Base-by-base conservation (phyloP, 129 eudicot genomes). In the Saposhnikovia divaricata region DNA sequence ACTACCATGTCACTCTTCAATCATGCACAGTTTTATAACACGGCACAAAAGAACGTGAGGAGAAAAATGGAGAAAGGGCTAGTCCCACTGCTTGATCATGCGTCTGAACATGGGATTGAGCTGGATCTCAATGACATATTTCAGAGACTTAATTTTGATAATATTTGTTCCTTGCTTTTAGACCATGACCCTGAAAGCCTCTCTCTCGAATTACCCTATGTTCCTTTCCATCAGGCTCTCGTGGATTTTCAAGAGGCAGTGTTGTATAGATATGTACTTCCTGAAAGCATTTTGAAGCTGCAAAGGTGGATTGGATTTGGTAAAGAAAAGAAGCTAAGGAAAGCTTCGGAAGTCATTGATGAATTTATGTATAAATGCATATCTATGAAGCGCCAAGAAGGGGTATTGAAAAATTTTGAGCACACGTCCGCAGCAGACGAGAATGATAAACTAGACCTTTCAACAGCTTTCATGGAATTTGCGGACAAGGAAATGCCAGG, bases 81-180 rank as follows among this genome's bases (percentile, higher is more conserved):
- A 7, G 27, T 82, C 8, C 91, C 93, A 3, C 11, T 87, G 28
- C 75, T 89, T 11, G 85, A 85, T 3, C 74, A 11, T 14, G 25
- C 44, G n/a, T 65, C 77, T 4, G 4, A 51, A 51, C 18, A 27
- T 11, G 66, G 74, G n/a, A 48, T n/a, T n/a, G 89, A 47, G 65
- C 71, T 57, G 2, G 91, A 89, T 80, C 65, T 89, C 74, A 89
- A 83, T 19, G 93, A 87, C 2, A 39, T 89, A 0, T 78, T 87
- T 80, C 89, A 89, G 40, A 81, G 93, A 74, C 78, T 89, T 16
- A 84, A 89, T 19, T 89, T 87, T 75, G 93, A 89, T 83, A 25
- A 18, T 9, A 79, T 77, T 3, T 85, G 88, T 43, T n/a, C 39
- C 3, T 42, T 87, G 75, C 42, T 87, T 14, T 78, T 83, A 15